Evolutionary conservation across 1,284 basidiomycete genomes (phyloP).

Genomic region (Microbotryum lychnidis-dioicae): DNA sequence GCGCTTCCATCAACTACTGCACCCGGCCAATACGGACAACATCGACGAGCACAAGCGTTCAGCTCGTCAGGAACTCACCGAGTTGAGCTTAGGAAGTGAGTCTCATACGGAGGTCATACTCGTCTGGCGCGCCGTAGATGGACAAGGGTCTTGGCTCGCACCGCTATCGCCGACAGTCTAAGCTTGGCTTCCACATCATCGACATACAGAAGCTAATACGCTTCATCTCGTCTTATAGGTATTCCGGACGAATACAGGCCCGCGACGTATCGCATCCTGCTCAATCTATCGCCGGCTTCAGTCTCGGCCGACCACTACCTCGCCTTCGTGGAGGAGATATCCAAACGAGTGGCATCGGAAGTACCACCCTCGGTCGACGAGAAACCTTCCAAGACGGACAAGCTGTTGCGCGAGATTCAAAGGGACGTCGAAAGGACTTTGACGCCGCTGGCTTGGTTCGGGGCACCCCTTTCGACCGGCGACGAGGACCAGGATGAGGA

Average conservation of each 20-base stretch:
- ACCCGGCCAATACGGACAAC: no score
- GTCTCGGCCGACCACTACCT: slow-evolving; percentile 9
- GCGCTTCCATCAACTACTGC: no score
- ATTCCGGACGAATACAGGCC: slow-evolving; percentile 25
- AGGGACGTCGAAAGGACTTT: slow-evolving; percentile 28
- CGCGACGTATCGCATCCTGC: slow-evolving; percentile 9
- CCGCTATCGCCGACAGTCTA: no score
- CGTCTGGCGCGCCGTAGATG: no score
- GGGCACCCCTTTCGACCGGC: background rate
- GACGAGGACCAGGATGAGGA: background rate
- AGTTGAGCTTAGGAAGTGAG: no score
- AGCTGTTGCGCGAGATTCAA: slow-evolving; percentile 23
- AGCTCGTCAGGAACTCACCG: no score
- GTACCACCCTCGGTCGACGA: background rate
- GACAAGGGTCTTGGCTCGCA: no score
- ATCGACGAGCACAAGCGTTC: no score
- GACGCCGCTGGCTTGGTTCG: slow-evolving; percentile 22
- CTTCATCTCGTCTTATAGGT: slow-evolving; percentile 1
- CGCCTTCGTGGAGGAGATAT: slow-evolving; percentile 18
- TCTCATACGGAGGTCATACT: no score
- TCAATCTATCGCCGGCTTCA: slow-evolving; percentile 5
- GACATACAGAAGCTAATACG: no score
- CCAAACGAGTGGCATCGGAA: slow-evolving; percentile 2
- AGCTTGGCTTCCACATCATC: no score
- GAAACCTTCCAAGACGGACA: slow-evolving; percentile 7